phyloP scores from a whole-genome alignment of 148 eudicot species.

The Silene conica region DNA sequence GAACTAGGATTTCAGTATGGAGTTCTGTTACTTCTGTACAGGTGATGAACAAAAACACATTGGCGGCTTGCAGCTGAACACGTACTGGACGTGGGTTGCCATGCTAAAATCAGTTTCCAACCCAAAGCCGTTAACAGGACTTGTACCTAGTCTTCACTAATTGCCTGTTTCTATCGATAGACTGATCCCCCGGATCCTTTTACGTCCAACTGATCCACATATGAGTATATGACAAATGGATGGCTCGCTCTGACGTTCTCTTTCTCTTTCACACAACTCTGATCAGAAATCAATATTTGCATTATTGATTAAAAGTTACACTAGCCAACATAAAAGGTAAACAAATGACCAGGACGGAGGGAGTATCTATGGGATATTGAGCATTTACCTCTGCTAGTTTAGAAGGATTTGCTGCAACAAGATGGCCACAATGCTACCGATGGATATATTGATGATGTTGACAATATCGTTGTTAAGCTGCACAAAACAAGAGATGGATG shows the following conservation, averaged over 20 bases:
- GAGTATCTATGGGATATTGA: neutral
- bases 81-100: neutral
- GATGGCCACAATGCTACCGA: slow-evolving; percentile 75
- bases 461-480: slow-evolving; percentile 93
- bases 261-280: slow-evolving; percentile 7
- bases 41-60: neutral
- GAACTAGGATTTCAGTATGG: neutral
- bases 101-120: too few relatives aligned
- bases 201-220: neutral
- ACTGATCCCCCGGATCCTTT: neutral
- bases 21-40: neutral
- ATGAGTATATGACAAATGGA: neutral
- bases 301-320: neutral
- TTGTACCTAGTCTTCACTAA: too few relatives aligned
- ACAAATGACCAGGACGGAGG: too few relatives aligned
- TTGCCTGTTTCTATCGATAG: too few relatives aligned
- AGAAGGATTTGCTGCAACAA: slow-evolving; percentile 52
- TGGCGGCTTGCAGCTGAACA: neutral
- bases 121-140: neutral
- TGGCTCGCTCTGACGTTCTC: neutral
- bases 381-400: slow-evolving; percentile 30
- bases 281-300: neutral
- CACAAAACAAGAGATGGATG: slow-evolving; percentile 14
- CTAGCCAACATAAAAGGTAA: too few relatives aligned
- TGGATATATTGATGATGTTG: slow-evolving; percentile 79